Percentiles rank a stretch among this genome's conserved stretches.
Conservation (phyloP, 192 early-diverging fungal species). For the Coemansia sp. region DNA sequence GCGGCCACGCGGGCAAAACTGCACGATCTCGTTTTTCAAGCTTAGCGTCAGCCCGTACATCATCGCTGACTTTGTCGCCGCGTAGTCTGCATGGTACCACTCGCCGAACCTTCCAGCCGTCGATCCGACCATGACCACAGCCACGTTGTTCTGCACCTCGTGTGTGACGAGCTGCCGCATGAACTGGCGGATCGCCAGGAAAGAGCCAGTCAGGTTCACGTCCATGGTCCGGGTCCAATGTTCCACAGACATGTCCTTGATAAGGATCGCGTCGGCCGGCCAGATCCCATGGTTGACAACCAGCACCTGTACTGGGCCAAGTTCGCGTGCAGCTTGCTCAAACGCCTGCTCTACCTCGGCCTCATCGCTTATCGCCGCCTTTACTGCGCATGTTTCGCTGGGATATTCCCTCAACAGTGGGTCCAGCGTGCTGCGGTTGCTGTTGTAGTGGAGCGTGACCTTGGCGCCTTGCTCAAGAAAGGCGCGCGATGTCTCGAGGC, state of each 20-base stretch:
- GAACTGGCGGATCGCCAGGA: slow-evolving; percentile 46
- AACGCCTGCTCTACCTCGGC: slow-evolving; percentile 28
- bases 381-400: slow-evolving; percentile 8
- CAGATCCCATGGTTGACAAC: slow-evolving; percentile 63
- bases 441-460: slow-evolving; percentile 59
- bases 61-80: slow-evolving; percentile 54
- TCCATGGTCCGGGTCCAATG: slow-evolving; percentile 54
- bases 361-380: slow-evolving; percentile 52
- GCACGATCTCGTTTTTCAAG: slow-evolving; percentile 62
- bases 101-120: slow-evolving; percentile 64
- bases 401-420: slow-evolving; percentile 38
- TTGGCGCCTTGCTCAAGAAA: slow-evolving; percentile 56
- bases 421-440: slow-evolving; percentile 15
- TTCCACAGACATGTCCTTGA: slow-evolving; percentile 59
- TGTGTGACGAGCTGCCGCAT: slow-evolving; percentile 30
- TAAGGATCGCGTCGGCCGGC: slow-evolving; percentile 44
- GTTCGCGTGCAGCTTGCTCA: not conserved
- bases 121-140: slow-evolving; percentile 44
- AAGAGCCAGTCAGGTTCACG: slow-evolving; percentile 61
- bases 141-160: slow-evolving; percentile 35
- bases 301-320: slow-evolving; percentile 55
- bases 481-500: slow-evolving; percentile 42
- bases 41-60: slow-evolving; percentile 52
- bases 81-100: slow-evolving; percentile 58
- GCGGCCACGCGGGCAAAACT: slow-evolving; percentile 55